These are phyloP conservation scores for Fabrea salina DNA, from an alignment of 169 alveolate genomes.

Conservation along the genomic window DNA sequence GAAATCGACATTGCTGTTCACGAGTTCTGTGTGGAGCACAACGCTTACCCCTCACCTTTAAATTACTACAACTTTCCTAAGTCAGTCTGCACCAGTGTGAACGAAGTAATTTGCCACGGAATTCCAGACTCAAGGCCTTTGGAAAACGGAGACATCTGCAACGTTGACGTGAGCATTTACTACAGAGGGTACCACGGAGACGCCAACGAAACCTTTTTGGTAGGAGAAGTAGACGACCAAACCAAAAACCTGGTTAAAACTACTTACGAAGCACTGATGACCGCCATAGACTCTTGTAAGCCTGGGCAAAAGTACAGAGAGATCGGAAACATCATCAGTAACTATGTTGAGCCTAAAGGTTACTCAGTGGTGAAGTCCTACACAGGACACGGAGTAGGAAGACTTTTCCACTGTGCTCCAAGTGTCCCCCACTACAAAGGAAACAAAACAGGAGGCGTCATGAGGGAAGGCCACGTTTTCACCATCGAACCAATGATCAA, in stretches of 20 bases:
- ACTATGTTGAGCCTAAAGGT: conserved; percentile 59
- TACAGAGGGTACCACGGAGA: conserved; percentile 96
- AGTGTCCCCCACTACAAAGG: conserved; percentile 96
- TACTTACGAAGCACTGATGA: conserved; percentile 75
- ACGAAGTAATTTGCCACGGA: conserved; percentile 99
- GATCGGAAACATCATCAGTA: conserved; percentile 91
- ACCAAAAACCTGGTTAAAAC: conserved; percentile 87
- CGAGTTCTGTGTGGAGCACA: conserved; percentile 86
- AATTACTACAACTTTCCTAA: conserved; percentile 96
- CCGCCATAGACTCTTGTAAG: conserved; percentile 88
- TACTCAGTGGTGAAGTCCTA: conserved; percentile 89
- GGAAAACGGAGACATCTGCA: conserved; percentile 89
- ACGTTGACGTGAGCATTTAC: conserved; percentile 95
- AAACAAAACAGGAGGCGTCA: conserved; percentile 96
- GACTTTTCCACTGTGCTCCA: conserved; percentile 95
- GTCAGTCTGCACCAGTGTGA: conserved; percentile 96
- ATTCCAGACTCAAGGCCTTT: conserved; percentile 94
- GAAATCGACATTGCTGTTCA: conserved; percentile 94
- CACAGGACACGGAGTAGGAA: conserved; percentile 99
- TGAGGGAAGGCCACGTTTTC: conserved; percentile 97
- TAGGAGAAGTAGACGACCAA: conserved; percentile 92
- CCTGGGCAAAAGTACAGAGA: conserved; percentile 97
- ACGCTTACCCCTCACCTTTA: conserved; percentile 98
- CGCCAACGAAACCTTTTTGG: conserved; percentile 94
- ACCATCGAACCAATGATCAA: conserved; percentile 99